Evolutionary conservation across 2,329 filamentous ascomycete genomes (phyloP).

Genomic region (Diaporthe vexans): DNA sequence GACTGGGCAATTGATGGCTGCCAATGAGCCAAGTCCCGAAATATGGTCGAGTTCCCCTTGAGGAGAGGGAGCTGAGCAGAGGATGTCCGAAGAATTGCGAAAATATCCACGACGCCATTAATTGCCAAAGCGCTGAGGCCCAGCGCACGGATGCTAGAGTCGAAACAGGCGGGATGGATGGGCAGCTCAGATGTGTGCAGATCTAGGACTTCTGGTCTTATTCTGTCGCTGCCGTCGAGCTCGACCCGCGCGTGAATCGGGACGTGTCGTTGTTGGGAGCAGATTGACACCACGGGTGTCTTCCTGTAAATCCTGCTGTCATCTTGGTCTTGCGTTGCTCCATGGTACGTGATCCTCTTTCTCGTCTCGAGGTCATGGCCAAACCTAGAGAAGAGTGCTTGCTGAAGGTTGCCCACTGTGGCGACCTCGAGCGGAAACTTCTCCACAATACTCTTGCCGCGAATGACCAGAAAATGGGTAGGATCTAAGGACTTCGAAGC

Average conservation of each 20-base stretch:
- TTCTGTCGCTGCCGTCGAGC: background rate
- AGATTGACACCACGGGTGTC: conserved; percentile 24
- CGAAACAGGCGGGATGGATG: conserved; percentile 26
- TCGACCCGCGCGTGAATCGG: conserved; percentile 3
- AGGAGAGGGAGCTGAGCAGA: background rate
- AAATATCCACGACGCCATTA: conserved; percentile 25
- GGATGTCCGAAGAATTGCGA: conserved; percentile 4
- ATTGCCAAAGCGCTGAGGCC: background rate
- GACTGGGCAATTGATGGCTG: conserved; percentile 5
- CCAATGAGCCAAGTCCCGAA: conserved; percentile 19
- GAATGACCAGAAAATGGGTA: conserved; percentile 15
- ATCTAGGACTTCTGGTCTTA: conserved; percentile 16
- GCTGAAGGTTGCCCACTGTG: conserved; percentile 4
- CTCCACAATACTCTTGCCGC: conserved; percentile 28
- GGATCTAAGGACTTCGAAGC: background rate
- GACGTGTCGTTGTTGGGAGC: conserved; percentile 26
- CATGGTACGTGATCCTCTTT: conserved; percentile 8
- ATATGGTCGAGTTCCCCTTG: conserved; percentile 23
- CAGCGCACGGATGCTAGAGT: background rate
- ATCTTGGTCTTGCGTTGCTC: background rate
- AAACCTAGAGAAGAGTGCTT: conserved; percentile 3
- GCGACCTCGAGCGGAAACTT: background rate
- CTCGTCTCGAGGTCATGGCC: conserved; percentile 11
- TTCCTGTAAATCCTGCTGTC: background rate
- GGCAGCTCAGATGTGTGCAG: conserved; percentile 30